Evolutionary conservation across 306 rosid species (phyloP), one percentile per base, ranked within the genome.

Genomic region (Quercus alba): DNA sequence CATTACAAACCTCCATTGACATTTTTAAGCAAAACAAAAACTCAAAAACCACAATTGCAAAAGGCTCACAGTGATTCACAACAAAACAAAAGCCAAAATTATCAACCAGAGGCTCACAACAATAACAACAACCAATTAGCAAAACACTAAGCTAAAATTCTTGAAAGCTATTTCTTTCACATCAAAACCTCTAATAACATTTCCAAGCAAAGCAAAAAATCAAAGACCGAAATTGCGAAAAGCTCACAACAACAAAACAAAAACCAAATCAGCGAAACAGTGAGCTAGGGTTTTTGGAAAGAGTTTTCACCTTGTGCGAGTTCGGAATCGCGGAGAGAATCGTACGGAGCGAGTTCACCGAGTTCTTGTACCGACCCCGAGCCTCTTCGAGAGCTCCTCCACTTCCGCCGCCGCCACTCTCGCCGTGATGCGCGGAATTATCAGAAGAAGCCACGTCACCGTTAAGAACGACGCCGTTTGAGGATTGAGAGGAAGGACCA

Each of bases 361-460:
- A 92, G 15, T 73, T 91, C 82, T 89, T 96, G 25, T 91, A 96
- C 26, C 97, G 94, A 63, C 78, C 72, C 14, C 93, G 91, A 54
- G 98, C 97, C 62, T 91, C 99, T 59, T 87, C 99, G 31, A 93
- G 97, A 13, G 97, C 98, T 26, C 98, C 97, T 5, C 92, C 89
- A 19, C 79, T 56, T 1, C 77, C 88, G 14, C 87, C 81, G 35
- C 77, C 79, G 10, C 81, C 85, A 12, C 77, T 71, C 38, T 94
- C 97, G 1, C 67, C 77, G 38, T 87, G 92, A 33, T 87, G 85
- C 57, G 30, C 57, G 25, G 89, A 81, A 81, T 23, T 83, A 18
- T 94, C 97, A 17, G 97, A 92, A 67, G 75, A 30, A 46, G 97
- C 68, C 28, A 76, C 85, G 4, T 94, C 98, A 3, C 88, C 93